Conservation (phyloP, 2,329 filamentous ascomycete genomes). For the Aspergillus sp. region DNA sequence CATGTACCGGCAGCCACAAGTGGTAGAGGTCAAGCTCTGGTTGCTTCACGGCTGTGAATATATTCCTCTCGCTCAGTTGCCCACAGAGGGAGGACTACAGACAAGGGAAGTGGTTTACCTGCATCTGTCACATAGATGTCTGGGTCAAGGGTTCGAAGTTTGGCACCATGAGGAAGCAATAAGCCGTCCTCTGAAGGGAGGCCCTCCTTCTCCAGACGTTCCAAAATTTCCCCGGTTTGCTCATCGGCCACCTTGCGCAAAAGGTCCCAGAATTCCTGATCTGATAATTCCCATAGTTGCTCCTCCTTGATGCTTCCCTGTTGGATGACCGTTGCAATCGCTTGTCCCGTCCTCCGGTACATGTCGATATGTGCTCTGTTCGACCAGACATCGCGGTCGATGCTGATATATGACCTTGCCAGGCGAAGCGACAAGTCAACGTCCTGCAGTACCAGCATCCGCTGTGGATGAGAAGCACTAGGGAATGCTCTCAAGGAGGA, state of each 20-base stretch:
- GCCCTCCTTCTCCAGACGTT: too few relatives aligned
- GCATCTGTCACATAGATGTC: too few relatives aligned
- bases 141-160: too few relatives aligned
- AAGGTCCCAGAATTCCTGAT: constrained; percentile 36
- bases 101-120: too few relatives aligned
- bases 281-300: constrained; percentile 34
- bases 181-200: too few relatives aligned
- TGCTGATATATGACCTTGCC: constrained; percentile 32
- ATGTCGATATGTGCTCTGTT: constrained; percentile 37
- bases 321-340: constrained; percentile 31
- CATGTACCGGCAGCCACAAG: too few relatives aligned
- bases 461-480: constrained; percentile 17
- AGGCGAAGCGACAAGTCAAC: constrained; percentile 28
- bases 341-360: constrained; percentile 30
- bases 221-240: too few relatives aligned
- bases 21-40: too few relatives aligned
- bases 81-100: too few relatives aligned
- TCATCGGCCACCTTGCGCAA: constrained; percentile 23
- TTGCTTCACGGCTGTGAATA: too few relatives aligned
- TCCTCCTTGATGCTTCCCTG: constrained; percentile 26
- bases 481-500: constrained; percentile 30
- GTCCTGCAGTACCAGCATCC: constrained; percentile 34
- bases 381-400: constrained; percentile 40
- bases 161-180: too few relatives aligned
- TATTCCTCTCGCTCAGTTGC: too few relatives aligned